Conservation (phyloP, 345 rosid genomes). For the Cardamine occulta region DNA sequence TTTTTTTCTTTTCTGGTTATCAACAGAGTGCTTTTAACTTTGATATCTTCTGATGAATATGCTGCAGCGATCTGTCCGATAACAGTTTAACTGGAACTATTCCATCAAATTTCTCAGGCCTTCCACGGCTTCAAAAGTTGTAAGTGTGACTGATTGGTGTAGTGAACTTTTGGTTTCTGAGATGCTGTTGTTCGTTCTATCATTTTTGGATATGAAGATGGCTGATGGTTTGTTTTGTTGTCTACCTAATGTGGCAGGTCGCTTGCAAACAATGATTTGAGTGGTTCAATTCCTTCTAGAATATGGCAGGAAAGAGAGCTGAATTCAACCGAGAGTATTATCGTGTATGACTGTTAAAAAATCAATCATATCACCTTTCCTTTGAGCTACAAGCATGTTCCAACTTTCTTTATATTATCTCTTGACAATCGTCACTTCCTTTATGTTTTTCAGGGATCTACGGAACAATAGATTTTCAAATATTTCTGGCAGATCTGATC, state of each 20-base stretch:
- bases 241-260: constrained; percentile 60
- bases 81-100: constrained; percentile 73
- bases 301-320: constrained; percentile 73
- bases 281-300: constrained; percentile 66
- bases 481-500: constrained; percentile 60
- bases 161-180: constrained; percentile 25
- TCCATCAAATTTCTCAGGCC: constrained; percentile 67
- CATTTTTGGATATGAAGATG: constrained; percentile 21
- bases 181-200: constrained; percentile 2
- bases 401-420: constrained; percentile 5
- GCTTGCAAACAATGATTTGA: constrained; percentile 74
- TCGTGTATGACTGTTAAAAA: constrained; percentile 59
- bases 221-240: constrained; percentile 32
- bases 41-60: constrained; percentile 30
- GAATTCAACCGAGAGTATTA: constrained; percentile 56
- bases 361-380: constrained; percentile 14
- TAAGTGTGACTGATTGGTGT: constrained; percentile 45
- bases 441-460: constrained; percentile 64
- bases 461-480: constrained; percentile 66
- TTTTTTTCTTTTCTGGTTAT: constrained; percentile 7
- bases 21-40: constrained; percentile 12
- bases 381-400: too few species aligned
- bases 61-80: constrained; percentile 71
- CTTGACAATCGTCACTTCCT: background rate
- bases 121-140: constrained; percentile 74